These are phyloP conservation scores for Speleostelium caveatum DNA, from an alignment of 78 protist species.

Conservation along the genomic window DNA sequence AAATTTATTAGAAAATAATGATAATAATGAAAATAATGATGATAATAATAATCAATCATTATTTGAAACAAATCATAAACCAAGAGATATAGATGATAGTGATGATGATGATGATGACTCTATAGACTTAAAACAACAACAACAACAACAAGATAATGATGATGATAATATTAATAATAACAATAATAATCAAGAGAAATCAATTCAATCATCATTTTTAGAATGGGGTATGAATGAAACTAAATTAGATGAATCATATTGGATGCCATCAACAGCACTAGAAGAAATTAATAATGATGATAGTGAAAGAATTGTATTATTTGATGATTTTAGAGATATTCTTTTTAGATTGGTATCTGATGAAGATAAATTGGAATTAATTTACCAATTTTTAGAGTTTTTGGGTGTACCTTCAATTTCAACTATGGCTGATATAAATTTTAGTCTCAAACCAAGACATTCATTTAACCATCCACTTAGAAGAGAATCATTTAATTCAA, in stretches of 20 bases:
- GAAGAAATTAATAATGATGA: neutral
- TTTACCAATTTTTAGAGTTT: conserved; percentile 54
- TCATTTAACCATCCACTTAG: conserved; percentile 13
- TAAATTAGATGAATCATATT: neutral
- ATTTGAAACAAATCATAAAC: neutral
- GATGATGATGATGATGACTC: neutral
- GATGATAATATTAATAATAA: neutral
- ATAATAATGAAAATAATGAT: neutral
- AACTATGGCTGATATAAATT: no score
- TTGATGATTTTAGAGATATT: conserved; percentile 55
- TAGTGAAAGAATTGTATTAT: conserved; percentile 39
- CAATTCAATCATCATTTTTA: neutral
- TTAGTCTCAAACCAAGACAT: no score
- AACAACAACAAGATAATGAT: neutral
- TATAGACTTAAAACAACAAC: neutral
- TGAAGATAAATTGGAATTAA: conserved; percentile 38
- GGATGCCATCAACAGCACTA: conserved; percentile 13
- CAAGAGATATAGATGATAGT: neutral
- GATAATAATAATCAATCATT: neutral
- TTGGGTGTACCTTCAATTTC: conserved; percentile 29
- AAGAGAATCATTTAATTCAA: conserved; percentile 42
- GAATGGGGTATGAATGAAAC: conserved; percentile 12
- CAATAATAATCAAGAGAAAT: neutral
- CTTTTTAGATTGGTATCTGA: conserved; percentile 33
- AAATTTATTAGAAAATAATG: conserved; percentile 29